Evolutionary conservation across 2,329 filamentous ascomycete species (phyloP).

Genomic region (Botryotinia convoluta): DNA sequence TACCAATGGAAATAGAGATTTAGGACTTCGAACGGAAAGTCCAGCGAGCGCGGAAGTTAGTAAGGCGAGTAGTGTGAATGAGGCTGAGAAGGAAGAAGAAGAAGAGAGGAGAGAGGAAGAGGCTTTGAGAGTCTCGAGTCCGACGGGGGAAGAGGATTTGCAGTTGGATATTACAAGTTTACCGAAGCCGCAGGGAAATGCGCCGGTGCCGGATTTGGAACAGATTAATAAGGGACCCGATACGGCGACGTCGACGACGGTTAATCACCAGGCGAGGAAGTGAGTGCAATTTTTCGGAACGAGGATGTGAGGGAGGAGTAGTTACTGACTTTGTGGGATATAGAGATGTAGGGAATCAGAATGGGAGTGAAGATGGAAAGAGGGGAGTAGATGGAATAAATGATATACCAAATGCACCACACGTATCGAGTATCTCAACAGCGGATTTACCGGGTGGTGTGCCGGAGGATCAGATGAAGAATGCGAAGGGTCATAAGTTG

Average conservation of each 20-base stretch:
- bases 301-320: not conserved
- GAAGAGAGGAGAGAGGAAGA: constrained; percentile 25
- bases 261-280: constrained; percentile 26
- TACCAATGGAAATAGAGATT: constrained; percentile 50
- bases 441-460: constrained; percentile 44
- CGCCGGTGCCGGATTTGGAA: constrained; percentile 28
- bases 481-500: constrained; percentile 28
- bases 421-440: constrained; percentile 35
- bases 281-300: constrained; percentile 19
- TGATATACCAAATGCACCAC: constrained; percentile 1
- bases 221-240: constrained; percentile 31
- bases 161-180: constrained; percentile 25
- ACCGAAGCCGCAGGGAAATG: constrained; percentile 27
- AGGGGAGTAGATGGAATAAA: not conserved
- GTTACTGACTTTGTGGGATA: not conserved
- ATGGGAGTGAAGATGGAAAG: not conserved
- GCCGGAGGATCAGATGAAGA: constrained; percentile 40
- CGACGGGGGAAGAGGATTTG: constrained; percentile 33
- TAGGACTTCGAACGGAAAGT: constrained; percentile 66
- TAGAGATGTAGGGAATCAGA: not conserved
- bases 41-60: constrained; percentile 66
- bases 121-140: constrained; percentile 32
- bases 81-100: constrained; percentile 31
- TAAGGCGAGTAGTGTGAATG: constrained; percentile 67
- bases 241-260: constrained; percentile 34